These are phyloP conservation scores for Naganishia liquefaciens DNA, from an alignment of 1,284 basidiomycete species.

Conservation along the genomic window DNA sequence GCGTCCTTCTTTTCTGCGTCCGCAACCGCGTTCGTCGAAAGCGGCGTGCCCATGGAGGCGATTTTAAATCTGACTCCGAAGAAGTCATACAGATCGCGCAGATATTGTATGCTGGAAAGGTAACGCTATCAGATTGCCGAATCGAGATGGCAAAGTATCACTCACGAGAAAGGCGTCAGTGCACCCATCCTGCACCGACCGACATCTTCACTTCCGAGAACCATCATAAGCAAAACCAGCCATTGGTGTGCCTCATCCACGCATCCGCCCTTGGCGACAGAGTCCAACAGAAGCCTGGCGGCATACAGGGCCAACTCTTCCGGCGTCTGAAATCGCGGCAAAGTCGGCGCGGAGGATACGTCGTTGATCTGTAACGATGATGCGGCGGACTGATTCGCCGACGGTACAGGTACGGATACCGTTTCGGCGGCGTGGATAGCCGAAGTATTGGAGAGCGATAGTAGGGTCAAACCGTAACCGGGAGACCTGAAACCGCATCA, in stretches of 20 bases:
- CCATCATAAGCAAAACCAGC: conserved; percentile 87
- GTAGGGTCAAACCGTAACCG: conserved; percentile 86
- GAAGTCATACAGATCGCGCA: conserved; percentile 77
- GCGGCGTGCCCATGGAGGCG: conserved; percentile 39
- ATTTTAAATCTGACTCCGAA: conserved; percentile 69
- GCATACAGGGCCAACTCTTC: conserved; percentile 88
- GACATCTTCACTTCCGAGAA: conserved; percentile 92
- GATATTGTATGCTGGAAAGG: conserved; percentile 73
- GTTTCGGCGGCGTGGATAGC: conserved; percentile 86
- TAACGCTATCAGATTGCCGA: background rate
- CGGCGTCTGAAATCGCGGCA: conserved; percentile 60
- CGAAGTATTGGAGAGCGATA: conserved; percentile 89
- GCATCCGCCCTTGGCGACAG: conserved; percentile 82
- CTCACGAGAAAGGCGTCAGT: conserved; percentile 77
- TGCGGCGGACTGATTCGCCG: conserved; percentile 32
- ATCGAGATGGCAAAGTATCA: conserved; percentile 38
- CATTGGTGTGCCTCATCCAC: conserved; percentile 87
- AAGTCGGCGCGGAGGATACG: background rate
- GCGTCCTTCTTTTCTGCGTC: background rate
- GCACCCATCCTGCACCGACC: conserved; percentile 82
- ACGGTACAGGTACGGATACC: conserved; percentile 63
- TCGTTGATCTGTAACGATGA: conserved; percentile 24
- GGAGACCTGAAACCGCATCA: conserved; percentile 68
- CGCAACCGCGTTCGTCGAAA: conserved; percentile 17
- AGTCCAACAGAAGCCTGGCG: conserved; percentile 72